These are phyloP conservation scores for Termitomyces sp. DNA, from an alignment of 768 basidiomycete species.

Conservation along the genomic window DNA sequence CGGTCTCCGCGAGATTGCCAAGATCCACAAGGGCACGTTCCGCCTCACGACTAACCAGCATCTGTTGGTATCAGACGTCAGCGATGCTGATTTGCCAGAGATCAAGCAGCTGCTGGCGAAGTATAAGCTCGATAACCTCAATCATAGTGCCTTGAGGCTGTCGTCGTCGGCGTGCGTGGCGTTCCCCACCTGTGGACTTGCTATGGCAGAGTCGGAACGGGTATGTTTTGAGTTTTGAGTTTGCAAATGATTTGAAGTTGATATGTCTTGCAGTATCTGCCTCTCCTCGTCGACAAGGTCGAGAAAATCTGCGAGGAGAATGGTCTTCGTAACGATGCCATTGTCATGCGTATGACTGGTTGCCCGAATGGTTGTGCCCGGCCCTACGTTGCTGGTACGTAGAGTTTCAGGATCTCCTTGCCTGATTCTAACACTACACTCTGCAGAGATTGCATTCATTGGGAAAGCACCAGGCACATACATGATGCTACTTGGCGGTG, in stretches of 20 bases:
- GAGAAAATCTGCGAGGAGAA: slow-evolving; percentile 93
- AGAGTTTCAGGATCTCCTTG: neutral
- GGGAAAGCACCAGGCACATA: slow-evolving; percentile 95
- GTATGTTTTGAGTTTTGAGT: slow-evolving; percentile 26
- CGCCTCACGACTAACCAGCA: slow-evolving; percentile 96
- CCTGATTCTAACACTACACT: slow-evolving; percentile 1
- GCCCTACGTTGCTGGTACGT: slow-evolving; percentile 81
- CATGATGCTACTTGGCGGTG: slow-evolving; percentile 93
- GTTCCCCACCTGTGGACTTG: slow-evolving; percentile 86
- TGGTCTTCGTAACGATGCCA: slow-evolving; percentile 89
- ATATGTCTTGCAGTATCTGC: slow-evolving; percentile 66
- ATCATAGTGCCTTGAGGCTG: slow-evolving; percentile 73
- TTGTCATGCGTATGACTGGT: slow-evolving; percentile 99
- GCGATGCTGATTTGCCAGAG: slow-evolving; percentile 62
- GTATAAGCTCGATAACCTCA: slow-evolving; percentile 88
- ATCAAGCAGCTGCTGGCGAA: slow-evolving; percentile 79
- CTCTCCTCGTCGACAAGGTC: slow-evolving; percentile 88
- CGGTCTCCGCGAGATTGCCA: slow-evolving; percentile 88
- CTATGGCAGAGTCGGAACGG: slow-evolving; percentile 52
- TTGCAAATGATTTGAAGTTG: neutral
- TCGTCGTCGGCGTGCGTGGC: slow-evolving; percentile 96
- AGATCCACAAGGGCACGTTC: slow-evolving; percentile 92
- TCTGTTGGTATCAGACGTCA: slow-evolving; percentile 80
- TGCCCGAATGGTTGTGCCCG: slow-evolving; percentile 94
- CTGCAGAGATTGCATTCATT: slow-evolving; percentile 87